Evolutionary conservation across 2,329 filamentous ascomycete species (phyloP), one percentile per base, ranked within the genome.

Genomic region (Colletotrichum gigasporum): DNA sequence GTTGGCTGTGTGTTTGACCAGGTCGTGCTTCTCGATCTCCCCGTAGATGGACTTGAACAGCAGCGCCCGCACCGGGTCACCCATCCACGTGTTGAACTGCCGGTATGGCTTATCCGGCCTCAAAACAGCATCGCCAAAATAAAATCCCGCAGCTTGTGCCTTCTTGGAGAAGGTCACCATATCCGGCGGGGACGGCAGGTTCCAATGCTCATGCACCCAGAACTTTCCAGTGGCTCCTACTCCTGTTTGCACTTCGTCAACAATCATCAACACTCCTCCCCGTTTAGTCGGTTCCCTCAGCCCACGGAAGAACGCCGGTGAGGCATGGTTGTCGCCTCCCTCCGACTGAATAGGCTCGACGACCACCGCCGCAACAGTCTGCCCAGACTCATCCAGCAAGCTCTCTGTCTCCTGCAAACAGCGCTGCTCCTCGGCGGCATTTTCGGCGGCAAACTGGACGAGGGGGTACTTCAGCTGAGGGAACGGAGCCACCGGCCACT

Each of bases 31-130:
- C 78, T 93, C 83, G 60, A 97, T 90, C 81, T 97, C 93, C 62
- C 91, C 80, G 74, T 95, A 87, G 80, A 97, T 97, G 73, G 89
- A 91, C 68, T 91, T 88, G 90, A 96, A 97, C 69, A 97, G 85
- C 65, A 97, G 82, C 14, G 91, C 93, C 64, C 93, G 90, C 12
- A 91, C 90, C 14, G 94, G 94, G 80, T 97, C 94, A 72, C 94
- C 94, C 91, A 97, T 96, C 94, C 94, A 97, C 50, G 93, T 97
- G 85, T 97, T 97, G 86, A 97, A 97, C 80, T 97, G 94, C 67
- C 94, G 90, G 84, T 97, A 97, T 5, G 94, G 91, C 85, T 94
- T 94, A 84, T 97, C 97, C 67, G 94, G 94, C 11, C 92, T 86
- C 70, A 97, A 85, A 39, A 87, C 89, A 8, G 88, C 85, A 84